These are phyloP conservation scores for Pythium utonaiense DNA, from an alignment of 352 stramenopile genomes.

Conservation along the genomic window DNA sequence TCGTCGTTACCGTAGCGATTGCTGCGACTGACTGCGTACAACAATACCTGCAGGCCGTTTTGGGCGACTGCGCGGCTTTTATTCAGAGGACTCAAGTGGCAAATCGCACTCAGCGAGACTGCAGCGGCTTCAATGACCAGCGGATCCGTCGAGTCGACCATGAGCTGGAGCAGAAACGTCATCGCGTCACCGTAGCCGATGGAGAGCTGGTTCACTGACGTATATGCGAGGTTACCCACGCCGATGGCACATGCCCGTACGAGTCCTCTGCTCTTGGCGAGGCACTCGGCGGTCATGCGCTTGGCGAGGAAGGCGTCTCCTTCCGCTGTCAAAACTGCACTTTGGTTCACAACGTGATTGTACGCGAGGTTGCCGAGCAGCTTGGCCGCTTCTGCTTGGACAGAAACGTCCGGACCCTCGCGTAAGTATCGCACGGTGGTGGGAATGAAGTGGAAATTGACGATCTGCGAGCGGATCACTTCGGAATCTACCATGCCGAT, in stretches of 20 bases:
- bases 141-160: slow-evolving; percentile 48
- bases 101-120: slow-evolving; percentile 49
- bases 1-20: slow-evolving; percentile 33
- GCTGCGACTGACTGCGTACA: slow-evolving; percentile 48
- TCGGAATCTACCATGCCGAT: slow-evolving; percentile 43
- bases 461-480: slow-evolving; percentile 66
- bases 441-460: slow-evolving; percentile 46
- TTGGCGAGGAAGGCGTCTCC: slow-evolving; percentile 42
- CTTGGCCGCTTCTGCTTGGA: slow-evolving; percentile 57
- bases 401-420: slow-evolving; percentile 30
- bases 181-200: slow-evolving; percentile 72
- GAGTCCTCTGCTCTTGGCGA: slow-evolving; percentile 33
- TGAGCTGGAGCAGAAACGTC: slow-evolving; percentile 52
- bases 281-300: slow-evolving; percentile 25
- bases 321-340: slow-evolving; percentile 53
- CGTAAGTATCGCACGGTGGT: slow-evolving; percentile 48
- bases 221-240: slow-evolving; percentile 62
- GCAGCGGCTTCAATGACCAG: slow-evolving; percentile 44
- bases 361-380: slow-evolving; percentile 63
- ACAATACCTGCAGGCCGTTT: slow-evolving; percentile 66
- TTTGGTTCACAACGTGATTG: slow-evolving; percentile 74
- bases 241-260: slow-evolving; percentile 49
- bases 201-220: slow-evolving; percentile 66
- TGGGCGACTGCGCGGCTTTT: slow-evolving; percentile 55
- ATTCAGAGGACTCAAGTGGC: slow-evolving; percentile 60